phyloP scores from a whole-genome alignment of 768 basidiomycete species.

The Leccinum longicurvipes region DNA sequence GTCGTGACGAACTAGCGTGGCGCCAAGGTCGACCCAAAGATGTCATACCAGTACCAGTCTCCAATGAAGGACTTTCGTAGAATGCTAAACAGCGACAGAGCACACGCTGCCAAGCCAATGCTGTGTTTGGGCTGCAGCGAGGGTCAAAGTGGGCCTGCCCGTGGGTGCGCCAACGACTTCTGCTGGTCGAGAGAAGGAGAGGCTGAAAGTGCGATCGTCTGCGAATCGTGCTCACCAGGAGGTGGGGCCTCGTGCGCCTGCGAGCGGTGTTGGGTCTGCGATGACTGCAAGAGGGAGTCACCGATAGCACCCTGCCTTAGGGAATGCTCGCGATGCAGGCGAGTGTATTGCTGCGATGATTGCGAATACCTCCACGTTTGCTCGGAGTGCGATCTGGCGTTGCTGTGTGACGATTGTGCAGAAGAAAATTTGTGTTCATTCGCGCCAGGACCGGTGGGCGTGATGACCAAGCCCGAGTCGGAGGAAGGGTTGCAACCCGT shows the following conservation, averaged over 20 bases:
- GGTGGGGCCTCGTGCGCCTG: slow-evolving; percentile 23
- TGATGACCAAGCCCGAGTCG: no score
- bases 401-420: slow-evolving; percentile 23
- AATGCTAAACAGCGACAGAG: slow-evolving; percentile 3
- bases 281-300: slow-evolving; percentile 17
- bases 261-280: slow-evolving; percentile 21
- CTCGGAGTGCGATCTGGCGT: slow-evolving; percentile 15
- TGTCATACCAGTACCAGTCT: no score
- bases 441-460: background rate
- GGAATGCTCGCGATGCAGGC: slow-evolving; percentile 17
- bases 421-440: slow-evolving; percentile 21
- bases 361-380: slow-evolving; percentile 26
- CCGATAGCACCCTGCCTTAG: slow-evolving; percentile 8
- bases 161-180: slow-evolving; percentile 4
- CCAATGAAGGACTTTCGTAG: background rate
- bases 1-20: slow-evolving; percentile 21
- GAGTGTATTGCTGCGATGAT: slow-evolving; percentile 12
- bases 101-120: slow-evolving; percentile 14
- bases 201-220: slow-evolving; percentile 8
- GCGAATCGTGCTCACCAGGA: slow-evolving; percentile 14
- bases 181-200: slow-evolving; percentile 19
- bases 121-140: slow-evolving; percentile 10
- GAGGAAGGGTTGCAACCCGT: background rate
- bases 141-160: background rate
- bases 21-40: slow-evolving; percentile 21